phyloP scores from a whole-genome alignment of 225 moss, liverwort and hornwort genomes.

The Antitrichia curtipendula region DNA sequence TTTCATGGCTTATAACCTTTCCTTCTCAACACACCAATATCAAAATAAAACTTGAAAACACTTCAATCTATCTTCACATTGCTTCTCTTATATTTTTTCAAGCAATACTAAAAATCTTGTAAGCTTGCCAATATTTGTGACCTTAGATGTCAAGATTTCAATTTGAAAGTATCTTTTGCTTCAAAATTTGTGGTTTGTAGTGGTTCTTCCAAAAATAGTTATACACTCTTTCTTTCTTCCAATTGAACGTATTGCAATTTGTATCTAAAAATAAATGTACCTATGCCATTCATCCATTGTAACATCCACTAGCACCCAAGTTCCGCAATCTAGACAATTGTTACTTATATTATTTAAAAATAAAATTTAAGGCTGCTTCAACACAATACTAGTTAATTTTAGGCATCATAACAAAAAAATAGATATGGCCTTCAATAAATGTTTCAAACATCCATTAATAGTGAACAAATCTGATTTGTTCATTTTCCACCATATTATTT shows the following conservation, averaged over 20 bases:
- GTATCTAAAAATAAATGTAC: background rate
- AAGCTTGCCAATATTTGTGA: background rate
- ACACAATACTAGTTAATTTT: background rate
- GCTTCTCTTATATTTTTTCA: background rate
- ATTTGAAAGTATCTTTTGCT: background rate
- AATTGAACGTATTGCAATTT: rapidly evolving
- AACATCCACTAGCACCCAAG: background rate
- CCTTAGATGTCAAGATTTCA: background rate
- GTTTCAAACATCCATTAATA: rapidly evolving
- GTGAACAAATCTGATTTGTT: rapidly evolving
- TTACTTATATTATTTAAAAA: background rate
- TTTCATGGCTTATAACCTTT: background rate
- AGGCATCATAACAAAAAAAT: background rate
- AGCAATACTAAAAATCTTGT: background rate
- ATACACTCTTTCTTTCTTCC: background rate
- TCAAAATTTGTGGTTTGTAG: background rate
- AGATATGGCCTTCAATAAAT: background rate
- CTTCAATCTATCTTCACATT: rapidly evolving
- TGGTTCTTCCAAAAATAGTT: rapidly evolving
- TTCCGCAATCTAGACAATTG: rapidly evolving
- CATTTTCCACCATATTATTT: rapidly evolving
- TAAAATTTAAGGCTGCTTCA: background rate
- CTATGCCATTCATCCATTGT: rapidly evolving
- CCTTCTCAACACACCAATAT: background rate
- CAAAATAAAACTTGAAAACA: background rate